A percentile compares a stretch with the other conserved stretches of the same genome.
phyloP scores from a whole-genome alignment of 1,284 basidiomycete species.

The Termitomyces sp. region DNA sequence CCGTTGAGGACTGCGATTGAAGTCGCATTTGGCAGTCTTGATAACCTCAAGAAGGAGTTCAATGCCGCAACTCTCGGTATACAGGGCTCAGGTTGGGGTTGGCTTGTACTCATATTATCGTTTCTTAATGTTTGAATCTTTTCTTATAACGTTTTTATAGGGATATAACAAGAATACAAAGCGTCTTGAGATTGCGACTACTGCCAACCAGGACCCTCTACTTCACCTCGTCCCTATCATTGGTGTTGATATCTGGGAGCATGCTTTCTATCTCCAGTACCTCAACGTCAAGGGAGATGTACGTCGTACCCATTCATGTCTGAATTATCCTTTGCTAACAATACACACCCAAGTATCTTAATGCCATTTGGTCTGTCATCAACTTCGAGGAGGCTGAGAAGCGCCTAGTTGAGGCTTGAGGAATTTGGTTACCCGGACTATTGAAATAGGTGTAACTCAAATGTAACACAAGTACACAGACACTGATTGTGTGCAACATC shows the following conservation, averaged over 20 bases:
- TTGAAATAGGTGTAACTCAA: not conserved
- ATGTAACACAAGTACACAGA: not conserved
- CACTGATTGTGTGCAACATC: not conserved
- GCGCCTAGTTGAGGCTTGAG: slow-evolving; percentile 45
- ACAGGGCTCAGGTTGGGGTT: slow-evolving; percentile 92
- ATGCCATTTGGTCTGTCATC: slow-evolving; percentile 79
- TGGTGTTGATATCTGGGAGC: slow-evolving; percentile 88
- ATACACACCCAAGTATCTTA: slow-evolving; percentile 50
- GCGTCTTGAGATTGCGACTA: slow-evolving; percentile 71
- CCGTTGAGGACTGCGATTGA: slow-evolving; percentile 67
- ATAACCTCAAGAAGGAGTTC: slow-evolving; percentile 64
- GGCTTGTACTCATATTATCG: slow-evolving; percentile 59
- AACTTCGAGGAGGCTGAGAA: slow-evolving; percentile 77
- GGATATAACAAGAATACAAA: slow-evolving; percentile 59
- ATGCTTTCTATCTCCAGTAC: slow-evolving; percentile 79
- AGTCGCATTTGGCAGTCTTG: slow-evolving; percentile 64
- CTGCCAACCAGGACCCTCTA: slow-evolving; percentile 88
- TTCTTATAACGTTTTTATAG: slow-evolving; percentile 27
- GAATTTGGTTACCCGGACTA: not conserved
- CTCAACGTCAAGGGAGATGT: slow-evolving; percentile 71
- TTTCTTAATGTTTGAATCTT: not conserved
- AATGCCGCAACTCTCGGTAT: slow-evolving; percentile 74
- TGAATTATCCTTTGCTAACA: not conserved
- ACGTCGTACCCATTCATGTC: slow-evolving; percentile 23
- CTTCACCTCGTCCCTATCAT: slow-evolving; percentile 72